Percentiles rank a stretch among this genome's conserved stretches.
phyloP scores from a whole-genome alignment of 2,329 filamentous ascomycete genomes.

The Arthrinium puccinioides region DNA sequence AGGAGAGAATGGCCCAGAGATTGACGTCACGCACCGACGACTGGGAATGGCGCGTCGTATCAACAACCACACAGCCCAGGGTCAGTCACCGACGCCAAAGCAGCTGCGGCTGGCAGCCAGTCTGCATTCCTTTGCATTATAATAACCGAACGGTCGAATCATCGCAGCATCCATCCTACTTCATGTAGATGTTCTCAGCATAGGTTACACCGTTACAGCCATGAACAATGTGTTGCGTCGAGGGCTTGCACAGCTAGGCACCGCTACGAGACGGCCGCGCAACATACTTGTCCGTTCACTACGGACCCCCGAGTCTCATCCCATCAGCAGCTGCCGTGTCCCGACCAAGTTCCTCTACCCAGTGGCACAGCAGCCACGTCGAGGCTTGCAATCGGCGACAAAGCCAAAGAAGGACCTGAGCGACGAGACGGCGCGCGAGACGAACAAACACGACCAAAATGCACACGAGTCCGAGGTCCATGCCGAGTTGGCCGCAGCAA shows the following conservation, averaged over 20 bases:
- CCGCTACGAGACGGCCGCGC: neutral
- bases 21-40: no score
- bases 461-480: slow-evolving; percentile 21
- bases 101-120: no score
- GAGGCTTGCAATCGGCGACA: slow-evolving; percentile 11
- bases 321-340: neutral
- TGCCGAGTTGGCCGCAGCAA: slow-evolving; percentile 29
- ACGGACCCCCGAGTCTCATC: neutral
- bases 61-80: no score
- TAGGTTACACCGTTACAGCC: no score
- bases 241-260: neutral
- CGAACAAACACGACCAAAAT: slow-evolving; percentile 18
- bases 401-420: slow-evolving; percentile 6
- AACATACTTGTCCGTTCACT: no score
- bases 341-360: neutral
- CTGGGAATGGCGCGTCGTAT: no score
- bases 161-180: no score
- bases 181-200: no score
- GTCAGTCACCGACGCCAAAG: no score
- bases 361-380: neutral
- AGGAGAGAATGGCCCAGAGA: no score
- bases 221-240: neutral
- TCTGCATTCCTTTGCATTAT: no score
- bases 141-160: no score
- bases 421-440: slow-evolving; percentile 17